Conservation (phyloP, 768 basidiomycete genomes). For the Leccinum pellstonianum region DNA sequence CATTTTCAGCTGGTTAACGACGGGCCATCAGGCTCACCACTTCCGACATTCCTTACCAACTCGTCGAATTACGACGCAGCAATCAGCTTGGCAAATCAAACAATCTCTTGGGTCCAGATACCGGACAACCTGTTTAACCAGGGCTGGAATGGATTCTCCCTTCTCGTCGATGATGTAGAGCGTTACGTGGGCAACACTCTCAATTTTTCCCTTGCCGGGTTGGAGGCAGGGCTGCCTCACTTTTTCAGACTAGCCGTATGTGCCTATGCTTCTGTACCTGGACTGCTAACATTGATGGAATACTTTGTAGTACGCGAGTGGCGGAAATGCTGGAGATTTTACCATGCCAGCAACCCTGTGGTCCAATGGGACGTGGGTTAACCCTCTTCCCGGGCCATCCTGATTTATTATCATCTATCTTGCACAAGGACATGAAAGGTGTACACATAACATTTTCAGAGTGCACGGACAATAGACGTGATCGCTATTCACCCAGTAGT, state of each 20-base stretch:
- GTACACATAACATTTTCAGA: not conserved
- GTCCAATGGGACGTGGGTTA: conserved; percentile 81
- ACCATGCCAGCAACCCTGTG: conserved; percentile 75
- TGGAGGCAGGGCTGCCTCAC: conserved; percentile 62
- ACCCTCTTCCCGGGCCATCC: conserved; percentile 70
- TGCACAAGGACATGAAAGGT: not conserved
- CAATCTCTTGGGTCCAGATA: conserved; percentile 54
- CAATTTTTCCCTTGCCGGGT: conserved; percentile 66
- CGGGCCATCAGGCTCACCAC: conserved; percentile 62
- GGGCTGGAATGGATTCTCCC: conserved; percentile 73
- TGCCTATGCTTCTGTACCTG: conserved; percentile 1
- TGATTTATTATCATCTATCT: not conserved
- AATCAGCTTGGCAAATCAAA: conserved; percentile 53
- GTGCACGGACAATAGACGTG: not conserved
- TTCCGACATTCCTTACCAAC: conserved; percentile 74
- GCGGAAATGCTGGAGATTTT: conserved; percentile 63
- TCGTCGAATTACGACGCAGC: conserved; percentile 62
- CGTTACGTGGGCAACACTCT: conserved; percentile 67
- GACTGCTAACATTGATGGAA: conserved; percentile 4
- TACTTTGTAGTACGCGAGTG: conserved; percentile 45
- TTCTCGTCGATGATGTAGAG: conserved; percentile 86
- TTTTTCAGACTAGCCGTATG: conserved; percentile 81
- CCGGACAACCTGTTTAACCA: conserved; percentile 30
- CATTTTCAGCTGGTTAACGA: conserved; percentile 65
- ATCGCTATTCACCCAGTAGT: not conserved